Evolutionary conservation across 2,329 filamentous ascomycete species (phyloP).

Genomic region (Pezicula rhizophila): DNA sequence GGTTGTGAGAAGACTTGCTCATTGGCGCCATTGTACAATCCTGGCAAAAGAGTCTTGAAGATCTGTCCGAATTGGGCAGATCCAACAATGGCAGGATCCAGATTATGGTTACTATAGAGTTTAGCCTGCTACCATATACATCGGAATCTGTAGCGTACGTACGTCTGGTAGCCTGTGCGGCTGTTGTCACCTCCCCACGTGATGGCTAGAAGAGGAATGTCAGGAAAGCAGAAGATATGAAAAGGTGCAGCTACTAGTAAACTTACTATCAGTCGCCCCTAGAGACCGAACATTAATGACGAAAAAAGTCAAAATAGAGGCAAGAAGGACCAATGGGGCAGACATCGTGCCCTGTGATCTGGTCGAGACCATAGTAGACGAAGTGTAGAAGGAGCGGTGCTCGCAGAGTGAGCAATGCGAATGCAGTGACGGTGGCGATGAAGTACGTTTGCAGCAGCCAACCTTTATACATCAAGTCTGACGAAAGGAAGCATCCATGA

Average conservation of each 20-base stretch:
- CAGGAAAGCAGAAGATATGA: too few species aligned
- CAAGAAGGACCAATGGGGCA: neutral
- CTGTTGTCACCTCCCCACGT: conserved; percentile 55
- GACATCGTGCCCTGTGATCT: neutral
- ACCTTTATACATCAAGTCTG: neutral
- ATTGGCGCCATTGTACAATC: conserved; percentile 40
- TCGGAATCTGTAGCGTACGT: conserved; percentile 17
- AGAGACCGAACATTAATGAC: conserved; percentile 14
- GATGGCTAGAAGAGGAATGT: conserved; percentile 30
- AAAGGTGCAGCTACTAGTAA: too few species aligned
- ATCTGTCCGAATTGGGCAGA: conserved; percentile 49
- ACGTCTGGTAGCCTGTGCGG: conserved; percentile 47
- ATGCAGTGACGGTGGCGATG: neutral
- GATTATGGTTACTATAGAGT: conserved; percentile 46
- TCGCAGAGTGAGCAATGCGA: neutral
- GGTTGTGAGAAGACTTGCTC: conserved; percentile 50
- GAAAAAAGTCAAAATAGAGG: neutral
- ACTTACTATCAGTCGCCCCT: conserved; percentile 37
- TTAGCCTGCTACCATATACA: conserved; percentile 7
- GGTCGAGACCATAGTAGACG: neutral
- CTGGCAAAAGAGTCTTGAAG: conserved; percentile 46
- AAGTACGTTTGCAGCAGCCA: neutral
- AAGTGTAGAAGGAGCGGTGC: neutral
- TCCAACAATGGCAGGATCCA: conserved; percentile 53
- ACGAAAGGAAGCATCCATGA: neutral